Percentiles rank a stretch among this genome's conserved stretches.
phyloP scores from a whole-genome alignment of 2,329 filamentous ascomycete genomes.

The Penicillium sp. region DNA sequence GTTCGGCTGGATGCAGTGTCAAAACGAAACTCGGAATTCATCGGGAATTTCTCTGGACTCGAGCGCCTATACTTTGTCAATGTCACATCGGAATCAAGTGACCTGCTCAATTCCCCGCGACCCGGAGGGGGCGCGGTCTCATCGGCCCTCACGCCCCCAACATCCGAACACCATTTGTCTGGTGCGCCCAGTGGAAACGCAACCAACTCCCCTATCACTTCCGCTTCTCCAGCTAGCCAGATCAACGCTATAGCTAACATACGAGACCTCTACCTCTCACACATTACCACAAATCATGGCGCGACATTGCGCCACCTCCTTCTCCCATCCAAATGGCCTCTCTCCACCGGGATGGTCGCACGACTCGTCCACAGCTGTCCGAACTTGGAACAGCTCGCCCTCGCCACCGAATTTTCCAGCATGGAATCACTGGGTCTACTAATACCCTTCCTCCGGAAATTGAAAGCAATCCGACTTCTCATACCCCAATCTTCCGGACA shows the following conservation, averaged over 20 bases:
- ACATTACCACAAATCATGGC: slow-evolving; percentile 53
- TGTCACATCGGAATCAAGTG: slow-evolving; percentile 30
- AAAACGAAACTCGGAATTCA: slow-evolving; percentile 45
- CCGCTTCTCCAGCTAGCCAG: slow-evolving; percentile 25
- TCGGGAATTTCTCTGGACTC: slow-evolving; percentile 46
- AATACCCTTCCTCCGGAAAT: slow-evolving; percentile 43
- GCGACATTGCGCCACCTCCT: slow-evolving; percentile 56
- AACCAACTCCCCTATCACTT: slow-evolving; percentile 24
- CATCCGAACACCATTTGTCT: slow-evolving; percentile 19
- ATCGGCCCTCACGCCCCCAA: slow-evolving; percentile 32
- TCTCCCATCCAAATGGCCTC: slow-evolving; percentile 56
- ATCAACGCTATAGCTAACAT: slow-evolving; percentile 34
- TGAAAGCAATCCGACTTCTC: slow-evolving; percentile 43
- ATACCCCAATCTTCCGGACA: slow-evolving; percentile 32
- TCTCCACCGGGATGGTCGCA: slow-evolving; percentile 51
- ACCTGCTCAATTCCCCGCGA: slow-evolving; percentile 35
- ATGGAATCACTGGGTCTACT: slow-evolving; percentile 42
- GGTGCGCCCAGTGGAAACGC: slow-evolving; percentile 18
- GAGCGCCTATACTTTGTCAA: slow-evolving; percentile 56
- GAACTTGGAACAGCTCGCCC: slow-evolving; percentile 59
- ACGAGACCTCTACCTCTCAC: slow-evolving; percentile 51
- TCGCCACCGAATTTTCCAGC: slow-evolving; percentile 48
- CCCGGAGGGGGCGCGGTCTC: slow-evolving; percentile 18
- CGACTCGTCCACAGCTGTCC: slow-evolving; percentile 56
- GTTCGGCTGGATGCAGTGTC: slow-evolving; percentile 52